A percentile compares a stretch with the other conserved stretches of the same genome.
Evolutionary conservation across 2,329 filamentous ascomycete species (phyloP).

Genomic region (Bertia moriformis): DNA sequence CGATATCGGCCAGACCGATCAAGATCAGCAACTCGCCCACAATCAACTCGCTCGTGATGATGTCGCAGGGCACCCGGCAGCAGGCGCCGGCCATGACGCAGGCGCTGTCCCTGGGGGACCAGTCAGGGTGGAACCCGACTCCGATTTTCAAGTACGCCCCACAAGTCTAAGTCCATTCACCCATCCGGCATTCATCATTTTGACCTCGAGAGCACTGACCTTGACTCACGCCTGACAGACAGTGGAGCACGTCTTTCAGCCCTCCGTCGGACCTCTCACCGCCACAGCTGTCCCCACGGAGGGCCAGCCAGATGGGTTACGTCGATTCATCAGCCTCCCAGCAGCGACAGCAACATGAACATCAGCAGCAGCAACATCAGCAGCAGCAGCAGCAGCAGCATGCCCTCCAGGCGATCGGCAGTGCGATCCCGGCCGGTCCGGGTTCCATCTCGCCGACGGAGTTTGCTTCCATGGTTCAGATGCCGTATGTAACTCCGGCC

Average conservation of each 20-base stretch:
- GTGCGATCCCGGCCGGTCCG: constrained; percentile 26
- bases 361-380: too few species aligned
- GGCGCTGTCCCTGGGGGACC: constrained; percentile 46
- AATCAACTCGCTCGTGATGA: constrained; percentile 59
- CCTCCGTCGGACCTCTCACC: too few species aligned
- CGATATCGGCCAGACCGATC: constrained; percentile 58
- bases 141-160: constrained; percentile 77
- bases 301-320: too few species aligned
- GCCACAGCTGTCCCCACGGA: too few species aligned
- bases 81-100: constrained; percentile 37
- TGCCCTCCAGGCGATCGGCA: constrained; percentile 25
- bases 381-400: too few species aligned
- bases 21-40: constrained; percentile 63
- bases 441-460: constrained; percentile 19
- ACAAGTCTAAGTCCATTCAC: constrained; percentile 1
- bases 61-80: constrained; percentile 44
- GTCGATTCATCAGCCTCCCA: constrained; percentile 21
- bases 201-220: too few species aligned
- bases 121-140: constrained; percentile 67
- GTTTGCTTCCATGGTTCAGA: constrained; percentile 19
- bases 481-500: constrained; percentile 50
- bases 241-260: constrained; percentile 92
- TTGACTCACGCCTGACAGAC: constrained; percentile 36
- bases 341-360: constrained; percentile 15
- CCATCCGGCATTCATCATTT: constrained; percentile 4